phyloP scores from a whole-genome alignment of 2,329 filamentous ascomycete species.

The Laburnicola sp. region DNA sequence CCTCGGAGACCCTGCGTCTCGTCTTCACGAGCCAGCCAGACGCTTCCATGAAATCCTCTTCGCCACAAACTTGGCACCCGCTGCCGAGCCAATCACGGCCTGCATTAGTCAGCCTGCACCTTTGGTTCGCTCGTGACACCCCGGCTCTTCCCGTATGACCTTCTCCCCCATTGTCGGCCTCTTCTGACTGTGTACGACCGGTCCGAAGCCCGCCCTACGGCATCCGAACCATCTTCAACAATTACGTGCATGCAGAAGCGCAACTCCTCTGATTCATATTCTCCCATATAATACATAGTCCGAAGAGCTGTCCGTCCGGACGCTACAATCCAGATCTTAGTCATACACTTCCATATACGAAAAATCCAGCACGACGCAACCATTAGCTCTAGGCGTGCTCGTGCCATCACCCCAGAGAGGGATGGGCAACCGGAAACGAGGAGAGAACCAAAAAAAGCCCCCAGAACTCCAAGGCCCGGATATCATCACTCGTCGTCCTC shows the following conservation, averaged over 20 bases:
- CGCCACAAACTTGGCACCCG: constrained; percentile 6
- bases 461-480: constrained; percentile 1
- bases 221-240: background rate
- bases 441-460: constrained; percentile 15
- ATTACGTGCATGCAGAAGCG: background rate
- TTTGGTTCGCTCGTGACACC: constrained; percentile 10
- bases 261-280: background rate
- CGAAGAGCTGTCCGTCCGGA: constrained; percentile 14
- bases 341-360: background rate
- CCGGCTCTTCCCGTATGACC: constrained; percentile 28
- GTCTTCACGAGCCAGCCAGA: constrained; percentile 7
- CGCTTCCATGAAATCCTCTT: constrained; percentile 2
- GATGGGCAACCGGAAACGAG: constrained; percentile 19
- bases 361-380: background rate
- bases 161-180: constrained; percentile 9
- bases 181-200: background rate
- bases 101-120: constrained; percentile 8
- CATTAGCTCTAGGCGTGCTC: constrained; percentile 12
- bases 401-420: constrained; percentile 15
- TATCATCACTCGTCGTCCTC: constrained; percentile 26
- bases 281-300: constrained; percentile 7
- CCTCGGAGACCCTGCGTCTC: no score
- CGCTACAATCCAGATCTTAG: constrained; percentile 11
- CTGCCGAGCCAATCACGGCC: constrained; percentile 14
- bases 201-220: background rate